phyloP scores from a whole-genome alignment of 225 moss, liverwort and hornwort species.

The Ulota crispa region DNA sequence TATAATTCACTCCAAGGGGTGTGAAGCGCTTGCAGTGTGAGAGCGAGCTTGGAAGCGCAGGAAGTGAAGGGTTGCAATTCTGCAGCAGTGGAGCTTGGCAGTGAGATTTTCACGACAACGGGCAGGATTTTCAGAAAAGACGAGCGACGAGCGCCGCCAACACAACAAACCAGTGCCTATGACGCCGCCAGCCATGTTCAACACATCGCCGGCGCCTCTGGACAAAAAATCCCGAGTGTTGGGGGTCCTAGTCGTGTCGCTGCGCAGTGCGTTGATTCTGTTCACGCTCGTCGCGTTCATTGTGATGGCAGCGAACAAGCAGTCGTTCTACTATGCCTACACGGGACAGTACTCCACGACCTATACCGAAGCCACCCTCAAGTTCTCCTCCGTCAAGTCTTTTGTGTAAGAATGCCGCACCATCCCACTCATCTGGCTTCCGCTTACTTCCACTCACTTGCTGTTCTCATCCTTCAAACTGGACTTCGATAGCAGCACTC shows the following conservation, averaged over 20 bases:
- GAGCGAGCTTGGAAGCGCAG: not conserved
- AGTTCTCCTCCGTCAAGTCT: not conserved
- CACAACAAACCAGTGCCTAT: too few relatives aligned
- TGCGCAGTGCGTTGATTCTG: slow-evolving; percentile 12
- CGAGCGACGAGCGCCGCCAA: not conserved
- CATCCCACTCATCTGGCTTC: not conserved
- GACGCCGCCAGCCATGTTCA: slow-evolving; percentile 16
- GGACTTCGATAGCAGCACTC: too few relatives aligned
- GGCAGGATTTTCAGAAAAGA: slow-evolving; percentile 9
- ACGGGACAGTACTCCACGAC: not conserved
- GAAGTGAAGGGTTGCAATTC: not conserved
- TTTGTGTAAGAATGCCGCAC: slow-evolving; percentile 21
- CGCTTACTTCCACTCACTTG: not conserved
- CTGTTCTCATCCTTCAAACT: not conserved
- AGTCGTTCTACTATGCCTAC: not conserved
- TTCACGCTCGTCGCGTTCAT: slow-evolving; percentile 10
- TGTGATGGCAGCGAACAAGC: slow-evolving; percentile 11
- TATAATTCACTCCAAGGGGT: too few relatives aligned
- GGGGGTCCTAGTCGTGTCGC: not conserved
- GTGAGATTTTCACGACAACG: not conserved
- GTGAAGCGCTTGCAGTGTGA: not conserved
- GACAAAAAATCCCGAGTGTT: not conserved
- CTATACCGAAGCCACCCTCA: not conserved
- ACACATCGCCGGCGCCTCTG: not conserved
- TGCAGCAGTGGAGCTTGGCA: not conserved